These are phyloP conservation scores for Periconia macrospinosa DNA, from an alignment of 2,329 filamentous ascomycete species.

Conservation along the genomic window DNA sequence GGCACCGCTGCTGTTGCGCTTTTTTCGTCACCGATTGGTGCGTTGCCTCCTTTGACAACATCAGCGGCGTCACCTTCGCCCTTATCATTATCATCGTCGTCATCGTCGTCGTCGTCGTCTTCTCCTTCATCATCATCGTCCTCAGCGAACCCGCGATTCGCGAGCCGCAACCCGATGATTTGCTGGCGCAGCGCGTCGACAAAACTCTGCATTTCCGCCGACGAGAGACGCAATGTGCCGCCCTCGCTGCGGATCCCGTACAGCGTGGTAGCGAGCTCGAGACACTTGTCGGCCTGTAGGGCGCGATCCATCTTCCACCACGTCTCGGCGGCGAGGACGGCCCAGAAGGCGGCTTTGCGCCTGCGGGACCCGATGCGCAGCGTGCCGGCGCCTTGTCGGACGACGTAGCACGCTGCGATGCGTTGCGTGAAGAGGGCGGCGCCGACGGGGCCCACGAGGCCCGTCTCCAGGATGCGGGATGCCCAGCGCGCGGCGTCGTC, in stretches of 20 bases:
- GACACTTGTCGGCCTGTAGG: slow-evolving; percentile 74
- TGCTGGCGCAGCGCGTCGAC: slow-evolving; percentile 70
- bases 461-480: slow-evolving; percentile 72
- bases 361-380: slow-evolving; percentile 70
- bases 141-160: slow-evolving; percentile 36
- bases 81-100: slow-evolving; percentile 21
- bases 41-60: background rate
- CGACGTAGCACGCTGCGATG: slow-evolving; percentile 79
- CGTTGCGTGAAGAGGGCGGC: slow-evolving; percentile 85
- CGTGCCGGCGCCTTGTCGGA: slow-evolving; percentile 68
- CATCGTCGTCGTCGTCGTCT: slow-evolving; percentile 43
- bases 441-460: slow-evolving; percentile 72
- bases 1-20: too few species aligned
- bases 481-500: slow-evolving; percentile 90
- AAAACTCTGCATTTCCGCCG: slow-evolving; percentile 61
- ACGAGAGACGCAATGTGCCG: slow-evolving; percentile 40
- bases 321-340: slow-evolving; percentile 76
- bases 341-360: slow-evolving; percentile 90
- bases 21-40: too few species aligned
- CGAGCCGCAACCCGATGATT: slow-evolving; percentile 49
- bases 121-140: slow-evolving; percentile 44
- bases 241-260: slow-evolving; percentile 49
- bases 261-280: slow-evolving; percentile 67
- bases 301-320: slow-evolving; percentile 80
- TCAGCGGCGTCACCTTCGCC: background rate